phyloP scores from a whole-genome alignment of 2,329 filamentous ascomycete genomes.

The Colletotrichum incanum region DNA sequence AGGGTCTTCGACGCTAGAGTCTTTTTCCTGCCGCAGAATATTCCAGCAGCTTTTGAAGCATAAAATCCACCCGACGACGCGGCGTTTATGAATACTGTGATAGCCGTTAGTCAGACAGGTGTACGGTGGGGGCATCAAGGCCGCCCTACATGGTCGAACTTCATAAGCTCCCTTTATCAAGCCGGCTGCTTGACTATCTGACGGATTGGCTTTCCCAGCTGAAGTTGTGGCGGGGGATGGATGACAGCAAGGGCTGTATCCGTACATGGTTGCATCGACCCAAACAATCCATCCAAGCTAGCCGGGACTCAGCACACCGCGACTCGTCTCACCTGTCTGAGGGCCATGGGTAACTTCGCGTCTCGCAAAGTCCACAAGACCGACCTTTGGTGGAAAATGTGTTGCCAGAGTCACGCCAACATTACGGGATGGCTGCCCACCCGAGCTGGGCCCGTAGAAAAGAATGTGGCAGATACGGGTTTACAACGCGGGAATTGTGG shows the following conservation, averaged over 20 bases:
- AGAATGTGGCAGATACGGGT: constrained; percentile 25
- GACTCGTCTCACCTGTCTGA: not conserved
- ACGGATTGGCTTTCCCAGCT: not conserved
- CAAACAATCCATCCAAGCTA: not conserved
- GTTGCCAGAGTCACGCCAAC: constrained; percentile 19
- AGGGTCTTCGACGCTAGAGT: constrained; percentile 1
- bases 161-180: not conserved
- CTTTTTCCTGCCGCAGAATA: constrained; percentile 1
- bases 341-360: constrained; percentile 13
- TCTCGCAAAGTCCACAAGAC: constrained; percentile 15
- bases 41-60: constrained; percentile 23
- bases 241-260: not conserved
- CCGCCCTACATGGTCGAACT: not conserved
- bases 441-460: not conserved
- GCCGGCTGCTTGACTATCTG: not conserved
- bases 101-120: too few relatives aligned
- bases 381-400: constrained; percentile 30
- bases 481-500: constrained; percentile 13
- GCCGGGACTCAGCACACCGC: not conserved
- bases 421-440: constrained; percentile 21
- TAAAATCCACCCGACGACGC: not conserved
- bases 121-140: not conserved
- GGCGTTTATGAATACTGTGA: not conserved
- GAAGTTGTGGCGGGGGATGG: not conserved
- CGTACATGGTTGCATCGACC: constrained; percentile 2